Base-by-base conservation (phyloP, 768 basidiomycete species). In the Exsudoporus frostii region DNA sequence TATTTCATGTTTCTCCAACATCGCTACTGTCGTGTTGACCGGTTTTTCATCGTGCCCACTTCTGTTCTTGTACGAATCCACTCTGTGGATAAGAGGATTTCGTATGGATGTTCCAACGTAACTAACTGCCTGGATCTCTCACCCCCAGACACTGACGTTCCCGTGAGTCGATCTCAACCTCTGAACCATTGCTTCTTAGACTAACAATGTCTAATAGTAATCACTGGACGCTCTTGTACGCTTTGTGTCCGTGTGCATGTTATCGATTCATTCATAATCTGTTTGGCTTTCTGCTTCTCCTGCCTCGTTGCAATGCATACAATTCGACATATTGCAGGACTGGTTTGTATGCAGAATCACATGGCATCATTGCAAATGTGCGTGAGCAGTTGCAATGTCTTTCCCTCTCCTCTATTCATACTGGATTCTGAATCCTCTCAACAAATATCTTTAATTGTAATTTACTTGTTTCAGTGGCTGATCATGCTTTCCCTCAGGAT, bases 341-440 rank as follows among this genome's bases (percentile, higher is more conserved):
- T 29, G 93, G 93, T 5, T 79, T 95, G 4, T 82, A 91, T 63
- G 85, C 87, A 0, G 90, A 93, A 70, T 88, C 88, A 29, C 90
- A 94, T 68, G 92, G 91, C 4, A 90, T 95, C 45, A 82, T 95
- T 34, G 90, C 82, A 29, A 95, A 95, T 66, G 89, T 90, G 62
- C 32, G 79, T 63, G 14, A 33, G 15, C 15, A n/a, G 30, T 33
- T 46, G 9, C 7, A 20, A 17, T 20, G 5, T 25, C 9, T 37
- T 17, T 15, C 7, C 17, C 22, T 38, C 14, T 29, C 6, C 25
- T 46, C 9, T n/a, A 33, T 34, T 25, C 5, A 3, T 14, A 30
- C 33, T 38, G 15, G 43, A n/a, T 32, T 13, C 17, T 19, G 11
- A 10, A 24, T 20, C 22, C 13, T 55, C n/a, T 32, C 22, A 5